Evolutionary conservation across 176 grass and related monocot genomes (phyloP).

Genomic region (Elymus sibiricus): DNA sequence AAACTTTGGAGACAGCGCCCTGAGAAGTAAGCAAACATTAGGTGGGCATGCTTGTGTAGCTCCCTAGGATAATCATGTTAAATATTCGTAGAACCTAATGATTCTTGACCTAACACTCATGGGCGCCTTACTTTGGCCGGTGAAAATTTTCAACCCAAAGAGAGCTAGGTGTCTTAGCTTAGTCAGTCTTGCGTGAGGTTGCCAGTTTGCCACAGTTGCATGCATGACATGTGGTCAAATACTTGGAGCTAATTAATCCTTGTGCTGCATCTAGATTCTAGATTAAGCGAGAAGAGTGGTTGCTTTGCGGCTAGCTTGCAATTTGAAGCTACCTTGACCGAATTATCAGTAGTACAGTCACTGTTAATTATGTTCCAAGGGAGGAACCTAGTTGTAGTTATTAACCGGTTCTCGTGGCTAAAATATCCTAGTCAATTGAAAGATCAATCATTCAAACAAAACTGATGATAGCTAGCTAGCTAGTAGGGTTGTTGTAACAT

Average conservation of each 20-base stretch:
- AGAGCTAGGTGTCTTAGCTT: constrained; percentile 28
- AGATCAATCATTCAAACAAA: neutral
- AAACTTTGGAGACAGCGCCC: constrained; percentile 80
- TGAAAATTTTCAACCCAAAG: constrained; percentile 37
- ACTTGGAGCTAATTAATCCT: constrained; percentile 34
- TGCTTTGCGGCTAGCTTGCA: constrained; percentile 35
- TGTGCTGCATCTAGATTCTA: neutral
- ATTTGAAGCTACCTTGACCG: constrained; percentile 28
- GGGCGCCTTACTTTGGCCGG: constrained; percentile 1
- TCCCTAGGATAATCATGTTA: constrained; percentile 33
- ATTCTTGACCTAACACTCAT: constrained; percentile 53
- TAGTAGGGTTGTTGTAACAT: constrained; percentile 4
- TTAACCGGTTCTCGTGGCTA: neutral
- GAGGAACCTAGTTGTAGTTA: neutral
- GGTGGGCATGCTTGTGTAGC: constrained; percentile 45
- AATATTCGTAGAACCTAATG: constrained; percentile 47
- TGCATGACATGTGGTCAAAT: constrained; percentile 30
- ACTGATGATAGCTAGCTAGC: neutral
- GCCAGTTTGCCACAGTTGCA: constrained; percentile 32
- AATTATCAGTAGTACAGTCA: neutral
- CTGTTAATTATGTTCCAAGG: constrained; percentile 11
- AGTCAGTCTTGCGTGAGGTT: constrained; percentile 39
- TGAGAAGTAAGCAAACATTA: constrained; percentile 71
- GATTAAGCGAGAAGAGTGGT: constrained; percentile 33
- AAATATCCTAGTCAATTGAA: neutral